Evolutionary conservation across 805 yeast species (phyloP), one percentile per base, ranked within the genome.

Genomic region (Maudiozyma barnettii): DNA sequence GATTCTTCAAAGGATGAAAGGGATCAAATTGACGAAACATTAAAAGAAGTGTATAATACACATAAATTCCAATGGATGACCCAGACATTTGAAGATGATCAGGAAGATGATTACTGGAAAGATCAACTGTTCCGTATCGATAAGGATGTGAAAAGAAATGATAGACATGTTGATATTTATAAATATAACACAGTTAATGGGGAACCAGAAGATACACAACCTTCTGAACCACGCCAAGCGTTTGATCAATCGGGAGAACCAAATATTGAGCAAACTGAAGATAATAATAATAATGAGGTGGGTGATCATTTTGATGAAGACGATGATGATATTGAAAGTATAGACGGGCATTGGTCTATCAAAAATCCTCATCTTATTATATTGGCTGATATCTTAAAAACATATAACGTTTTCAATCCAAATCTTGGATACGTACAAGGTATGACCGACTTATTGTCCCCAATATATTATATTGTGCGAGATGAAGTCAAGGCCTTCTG

Each of bases 341-440:
- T 14, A 1, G 35, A 47, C 44, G 73, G 75, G 44, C 75, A 76
- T 44, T 74, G 81, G 45, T 76, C 78, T 23, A 81, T 95, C 44
- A 72, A 65, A 39, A 93, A 93, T 61, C 82, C 86, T 10, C 89
- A 93, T 64, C 69, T 93, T 49, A 73, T 77, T 50, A 75, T 69
- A 45, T 67, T 93, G 68, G 76, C 87, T 54, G 89, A 84, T 55
- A 84, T 93, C 51, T 71, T 93, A 37, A 73, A 89, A 48, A 86
- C 97, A 0, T 91, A 84, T 59, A 91, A 93, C 63, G 89, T 85
- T 64, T 75, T 81, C 62, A 90, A 93, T 63, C 72, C 70, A 41
- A 83, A 88, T 54, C 67, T 93, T 54, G 99, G 99, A 0, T 93
- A 93, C 59, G 96, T 93, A 18, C 99, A 93, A 68, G 99, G 99